These are phyloP conservation scores for Aspergillus novoparasiticus DNA, from an alignment of 2,329 filamentous ascomycete species.

Conservation along the genomic window DNA sequence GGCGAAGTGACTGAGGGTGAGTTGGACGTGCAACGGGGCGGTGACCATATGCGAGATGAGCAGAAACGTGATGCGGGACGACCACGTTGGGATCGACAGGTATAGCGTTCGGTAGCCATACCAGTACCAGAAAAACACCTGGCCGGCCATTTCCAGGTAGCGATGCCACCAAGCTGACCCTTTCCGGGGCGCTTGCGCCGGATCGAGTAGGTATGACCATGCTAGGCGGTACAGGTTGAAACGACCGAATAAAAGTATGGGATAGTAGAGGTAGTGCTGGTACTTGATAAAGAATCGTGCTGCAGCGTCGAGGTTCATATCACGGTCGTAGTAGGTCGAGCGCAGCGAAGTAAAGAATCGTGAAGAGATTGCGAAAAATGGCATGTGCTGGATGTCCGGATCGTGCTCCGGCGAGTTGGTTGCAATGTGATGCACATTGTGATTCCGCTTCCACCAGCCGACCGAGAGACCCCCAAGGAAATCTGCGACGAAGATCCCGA, in stretches of 20 bases:
- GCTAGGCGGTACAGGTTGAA: constrained; percentile 86
- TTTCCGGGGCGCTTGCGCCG: constrained; percentile 68
- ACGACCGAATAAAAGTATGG: constrained; percentile 75
- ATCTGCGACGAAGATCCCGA: constrained; percentile 88
- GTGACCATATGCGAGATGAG: constrained; percentile 79
- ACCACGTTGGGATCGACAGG: constrained; percentile 67
- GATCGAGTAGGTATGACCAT: constrained; percentile 71
- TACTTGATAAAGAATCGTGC: constrained; percentile 69
- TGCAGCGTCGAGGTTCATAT: constrained; percentile 76
- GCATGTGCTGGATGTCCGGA: constrained; percentile 90
- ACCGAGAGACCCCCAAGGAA: constrained; percentile 86
- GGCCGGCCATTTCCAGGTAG: constrained; percentile 75
- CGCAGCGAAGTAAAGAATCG: constrained; percentile 55
- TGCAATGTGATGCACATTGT: constrained; percentile 96
- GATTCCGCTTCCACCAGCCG: constrained; percentile 96
- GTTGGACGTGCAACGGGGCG: constrained; percentile 82
- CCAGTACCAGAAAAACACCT: constrained; percentile 82
- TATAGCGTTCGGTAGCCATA: constrained; percentile 84
- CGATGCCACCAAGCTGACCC: constrained; percentile 82
- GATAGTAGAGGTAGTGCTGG: constrained; percentile 82
- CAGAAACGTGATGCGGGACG: constrained; percentile 72
- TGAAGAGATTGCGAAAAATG: constrained; percentile 82
- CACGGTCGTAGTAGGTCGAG: constrained; percentile 80
- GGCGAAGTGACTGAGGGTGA: constrained; percentile 88
- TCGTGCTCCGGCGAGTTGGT: constrained; percentile 96